These are phyloP conservation scores for Arthroderma sp. DNA, from an alignment of 2,329 filamentous ascomycete genomes.

Conservation along the genomic window DNA sequence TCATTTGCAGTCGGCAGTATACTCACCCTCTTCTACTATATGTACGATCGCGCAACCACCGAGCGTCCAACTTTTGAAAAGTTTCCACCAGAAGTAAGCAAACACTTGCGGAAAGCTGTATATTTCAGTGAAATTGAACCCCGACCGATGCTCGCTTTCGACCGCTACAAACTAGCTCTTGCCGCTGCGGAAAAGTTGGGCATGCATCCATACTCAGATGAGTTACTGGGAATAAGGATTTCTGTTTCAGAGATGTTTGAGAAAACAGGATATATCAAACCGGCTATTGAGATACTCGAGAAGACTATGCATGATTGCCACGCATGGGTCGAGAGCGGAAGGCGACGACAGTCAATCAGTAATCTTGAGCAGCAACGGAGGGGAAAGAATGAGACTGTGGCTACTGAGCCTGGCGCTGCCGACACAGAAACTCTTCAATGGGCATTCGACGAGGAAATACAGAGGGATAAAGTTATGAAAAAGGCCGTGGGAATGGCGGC, in stretches of 20 bases:
- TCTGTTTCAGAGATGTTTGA: constrained; percentile 70
- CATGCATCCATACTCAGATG: constrained; percentile 81
- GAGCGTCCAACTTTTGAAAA: constrained; percentile 29
- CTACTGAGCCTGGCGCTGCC: constrained; percentile 3
- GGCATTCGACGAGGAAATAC: constrained; percentile 24
- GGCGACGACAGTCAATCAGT: constrained; percentile 13
- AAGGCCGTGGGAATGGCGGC: constrained; percentile 64
- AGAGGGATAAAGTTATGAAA: constrained; percentile 40
- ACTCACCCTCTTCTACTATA: constrained; percentile 26
- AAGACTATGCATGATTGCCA: constrained; percentile 58
- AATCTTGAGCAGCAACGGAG: constrained; percentile 7
- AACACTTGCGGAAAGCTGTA: constrained; percentile 64
- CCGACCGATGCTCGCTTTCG: constrained; percentile 63
- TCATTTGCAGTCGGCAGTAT: constrained; percentile 24
- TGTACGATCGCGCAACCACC: constrained; percentile 31
- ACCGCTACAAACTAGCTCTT: constrained; percentile 72
- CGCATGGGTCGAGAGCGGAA: constrained; percentile 23
- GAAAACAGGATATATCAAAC: constrained; percentile 54
- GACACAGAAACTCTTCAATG: constrained; percentile 11
- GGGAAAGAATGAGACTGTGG: constrained; percentile 4
- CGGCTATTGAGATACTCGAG: constrained; percentile 65
- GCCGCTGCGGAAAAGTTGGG: constrained; percentile 57
- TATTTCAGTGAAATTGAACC: constrained; percentile 72
- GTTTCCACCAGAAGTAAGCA: constrained; percentile 33
- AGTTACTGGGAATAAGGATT: constrained; percentile 79